Evolutionary conservation across 2,329 filamentous ascomycete species (phyloP).

Genomic region (Colletotrichum gloeosporioides): DNA sequence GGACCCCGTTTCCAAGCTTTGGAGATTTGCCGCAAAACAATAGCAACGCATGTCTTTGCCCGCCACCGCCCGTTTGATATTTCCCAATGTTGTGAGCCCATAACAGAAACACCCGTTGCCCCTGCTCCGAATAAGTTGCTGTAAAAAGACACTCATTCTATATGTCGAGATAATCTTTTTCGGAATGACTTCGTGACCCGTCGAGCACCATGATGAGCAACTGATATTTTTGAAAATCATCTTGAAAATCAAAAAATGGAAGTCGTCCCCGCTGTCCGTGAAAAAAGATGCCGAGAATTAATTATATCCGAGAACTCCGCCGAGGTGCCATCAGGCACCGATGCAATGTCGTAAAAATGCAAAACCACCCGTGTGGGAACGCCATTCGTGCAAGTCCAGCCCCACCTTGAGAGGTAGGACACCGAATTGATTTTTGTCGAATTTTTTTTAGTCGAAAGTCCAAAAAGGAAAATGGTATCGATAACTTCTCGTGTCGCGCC

Average conservation of each 20-base stretch:
- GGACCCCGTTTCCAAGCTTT: constrained; percentile 30
- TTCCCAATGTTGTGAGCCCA: constrained; percentile 34
- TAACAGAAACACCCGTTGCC: constrained; percentile 42
- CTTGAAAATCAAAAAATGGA: constrained; percentile 35
- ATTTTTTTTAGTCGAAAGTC: constrained; percentile 22
- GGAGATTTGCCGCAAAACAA: constrained; percentile 28
- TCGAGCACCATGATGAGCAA: constrained; percentile 35
- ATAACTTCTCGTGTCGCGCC: constrained; percentile 47
- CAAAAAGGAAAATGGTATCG: constrained; percentile 47
- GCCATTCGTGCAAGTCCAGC: constrained; percentile 49
- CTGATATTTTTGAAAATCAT: constrained; percentile 43
- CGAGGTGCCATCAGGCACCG: constrained; percentile 45
- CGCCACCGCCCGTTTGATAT: constrained; percentile 34
- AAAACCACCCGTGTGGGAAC: constrained; percentile 45
- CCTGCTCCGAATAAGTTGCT: constrained; percentile 29
- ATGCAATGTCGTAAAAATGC: constrained; percentile 54
- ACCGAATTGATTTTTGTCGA: constrained; percentile 22
- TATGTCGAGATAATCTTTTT: constrained; percentile 54
- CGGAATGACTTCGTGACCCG: constrained; percentile 24
- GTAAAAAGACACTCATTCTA: constrained; percentile 51
- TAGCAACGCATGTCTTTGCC: constrained; percentile 38
- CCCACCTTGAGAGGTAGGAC: constrained; percentile 35
- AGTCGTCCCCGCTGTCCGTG: constrained; percentile 38
- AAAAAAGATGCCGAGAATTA: constrained; percentile 29
- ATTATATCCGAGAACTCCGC: constrained; percentile 46